These are phyloP conservation scores for Lecanosticta acicola DNA, from an alignment of 2,329 filamentous ascomycete species.

Conservation along the genomic window DNA sequence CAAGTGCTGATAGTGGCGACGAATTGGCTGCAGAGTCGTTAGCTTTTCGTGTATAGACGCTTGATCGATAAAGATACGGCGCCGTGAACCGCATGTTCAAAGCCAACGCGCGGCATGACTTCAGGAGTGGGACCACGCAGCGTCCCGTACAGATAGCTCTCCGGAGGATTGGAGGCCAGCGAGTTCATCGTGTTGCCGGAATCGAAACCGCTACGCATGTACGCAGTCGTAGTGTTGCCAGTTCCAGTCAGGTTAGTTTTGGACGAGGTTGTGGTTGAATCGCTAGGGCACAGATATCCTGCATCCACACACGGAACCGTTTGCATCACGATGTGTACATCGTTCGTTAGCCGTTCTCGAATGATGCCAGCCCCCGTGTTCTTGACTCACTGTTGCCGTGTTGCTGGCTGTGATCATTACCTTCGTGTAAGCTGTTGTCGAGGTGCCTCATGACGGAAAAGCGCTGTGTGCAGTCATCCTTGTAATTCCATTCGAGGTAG, in stretches of 20 bases:
- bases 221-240: neutral
- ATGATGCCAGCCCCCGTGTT: neutral
- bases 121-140: slow-evolving; percentile 8
- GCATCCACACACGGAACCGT: neutral
- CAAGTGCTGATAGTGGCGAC: slow-evolving; percentile 2
- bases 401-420: neutral
- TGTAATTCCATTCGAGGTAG: neutral
- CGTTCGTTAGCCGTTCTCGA: too few species aligned
- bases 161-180: slow-evolving; percentile 10
- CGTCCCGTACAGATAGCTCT: slow-evolving; percentile 13
- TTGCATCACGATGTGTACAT: too few species aligned
- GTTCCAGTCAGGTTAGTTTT: neutral
- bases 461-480: neutral
- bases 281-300: neutral
- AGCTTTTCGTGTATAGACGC: too few species aligned
- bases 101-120: slow-evolving; percentile 1
- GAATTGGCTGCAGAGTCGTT: slow-evolving; percentile 3
- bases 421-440: neutral
- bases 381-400: neutral
- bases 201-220: neutral
- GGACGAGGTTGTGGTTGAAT: neutral
- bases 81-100: slow-evolving; percentile 4
- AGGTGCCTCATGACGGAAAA: neutral
- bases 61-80: too few species aligned
- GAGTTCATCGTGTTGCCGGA: slow-evolving; percentile 6